These are phyloP conservation scores for Malbranchea cinnamomea DNA, from an alignment of 2,329 filamentous ascomycete species.

Conservation along the genomic window DNA sequence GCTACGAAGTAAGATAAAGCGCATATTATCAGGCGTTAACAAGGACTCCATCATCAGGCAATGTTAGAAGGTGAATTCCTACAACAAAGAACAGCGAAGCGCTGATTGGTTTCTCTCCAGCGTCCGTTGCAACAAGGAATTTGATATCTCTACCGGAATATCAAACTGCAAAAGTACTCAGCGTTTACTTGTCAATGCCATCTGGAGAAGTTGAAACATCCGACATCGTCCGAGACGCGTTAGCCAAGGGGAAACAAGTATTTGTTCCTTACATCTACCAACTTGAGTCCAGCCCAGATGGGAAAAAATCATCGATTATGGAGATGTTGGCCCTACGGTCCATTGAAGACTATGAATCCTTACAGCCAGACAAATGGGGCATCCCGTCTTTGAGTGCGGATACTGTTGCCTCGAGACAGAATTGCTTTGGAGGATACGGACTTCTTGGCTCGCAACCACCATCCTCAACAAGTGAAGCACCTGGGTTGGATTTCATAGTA, in stretches of 20 bases:
- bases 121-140: constrained; percentile 46
- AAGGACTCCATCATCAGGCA: constrained; percentile 50
- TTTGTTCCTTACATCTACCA: constrained; percentile 83
- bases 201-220: constrained; percentile 72
- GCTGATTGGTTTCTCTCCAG: constrained; percentile 30
- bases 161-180: constrained; percentile 56
- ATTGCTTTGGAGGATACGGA: constrained; percentile 56
- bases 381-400: constrained; percentile 68
- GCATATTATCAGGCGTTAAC: constrained; percentile 45
- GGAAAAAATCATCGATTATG: constrained; percentile 57
- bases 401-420: constrained; percentile 51
- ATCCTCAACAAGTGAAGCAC: constrained; percentile 12
- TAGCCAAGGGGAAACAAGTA: constrained; percentile 64
- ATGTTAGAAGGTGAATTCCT: constrained; percentile 49
- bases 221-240: constrained; percentile 64
- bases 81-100: neutral
- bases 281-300: constrained; percentile 18
- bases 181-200: constrained; percentile 90
- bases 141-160: constrained; percentile 60
- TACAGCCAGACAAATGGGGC: constrained; percentile 74
- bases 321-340: constrained; percentile 77
- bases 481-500: constrained; percentile 66
- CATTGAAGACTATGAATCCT: constrained; percentile 59
- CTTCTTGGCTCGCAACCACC: constrained; percentile 13
- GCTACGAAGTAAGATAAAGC: constrained; percentile 55